Conservation (phyloP, 129 eudicot genomes). For the Flaveria sonorensis region DNA sequence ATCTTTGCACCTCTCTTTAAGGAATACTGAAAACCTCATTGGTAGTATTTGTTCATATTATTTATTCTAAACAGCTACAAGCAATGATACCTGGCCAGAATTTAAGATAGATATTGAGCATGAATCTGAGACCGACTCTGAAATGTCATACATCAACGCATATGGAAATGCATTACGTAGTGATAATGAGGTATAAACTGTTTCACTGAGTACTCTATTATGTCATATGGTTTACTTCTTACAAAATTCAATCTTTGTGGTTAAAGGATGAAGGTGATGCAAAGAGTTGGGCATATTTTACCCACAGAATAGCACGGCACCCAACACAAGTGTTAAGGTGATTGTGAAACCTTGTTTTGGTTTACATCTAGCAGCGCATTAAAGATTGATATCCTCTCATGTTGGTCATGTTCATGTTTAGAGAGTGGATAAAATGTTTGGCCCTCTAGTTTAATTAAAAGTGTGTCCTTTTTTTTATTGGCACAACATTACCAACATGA, state of each 20-base stretch:
- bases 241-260: slow-evolving; percentile 6
- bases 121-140: slow-evolving; percentile 51
- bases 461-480: neutral
- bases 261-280: slow-evolving; percentile 72
- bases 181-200: slow-evolving; percentile 53
- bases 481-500: neutral
- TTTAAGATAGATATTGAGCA: slow-evolving; percentile 70
- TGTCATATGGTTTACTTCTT: slow-evolving; percentile 2
- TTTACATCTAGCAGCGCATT: slow-evolving; percentile 9
- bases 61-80: slow-evolving; percentile 55
- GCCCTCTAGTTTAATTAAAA: too few relatives aligned
- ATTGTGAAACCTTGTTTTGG: slow-evolving; percentile 3
- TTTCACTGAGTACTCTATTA: neutral
- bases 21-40: too few relatives aligned
- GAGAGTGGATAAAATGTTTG: neutral
- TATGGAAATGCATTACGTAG: slow-evolving; percentile 37
- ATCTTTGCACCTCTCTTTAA: too few relatives aligned
- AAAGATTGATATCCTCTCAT: neutral
- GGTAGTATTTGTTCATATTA: neutral
- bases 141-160: slow-evolving; percentile 38
- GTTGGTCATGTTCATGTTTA: neutral
- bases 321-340: slow-evolving; percentile 91
- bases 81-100: slow-evolving; percentile 73
- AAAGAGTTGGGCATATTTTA: slow-evolving; percentile 80
- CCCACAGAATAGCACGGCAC: slow-evolving; percentile 57